These are phyloP conservation scores for Volvariella surrecta DNA, from an alignment of 1,284 basidiomycete species.

Conservation along the genomic window DNA sequence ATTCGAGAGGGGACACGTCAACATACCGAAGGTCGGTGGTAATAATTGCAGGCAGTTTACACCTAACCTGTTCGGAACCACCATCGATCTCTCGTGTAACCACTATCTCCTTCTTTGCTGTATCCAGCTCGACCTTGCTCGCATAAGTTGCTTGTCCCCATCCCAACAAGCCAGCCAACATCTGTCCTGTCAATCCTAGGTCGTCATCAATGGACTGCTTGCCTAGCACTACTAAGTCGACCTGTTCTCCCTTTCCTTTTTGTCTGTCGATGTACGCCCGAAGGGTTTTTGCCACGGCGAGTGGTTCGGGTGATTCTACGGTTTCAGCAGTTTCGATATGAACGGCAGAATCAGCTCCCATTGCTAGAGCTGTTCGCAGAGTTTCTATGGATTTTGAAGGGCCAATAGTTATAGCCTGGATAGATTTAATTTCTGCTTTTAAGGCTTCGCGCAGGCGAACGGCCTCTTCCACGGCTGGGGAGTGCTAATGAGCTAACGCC, in stretches of 20 bases:
- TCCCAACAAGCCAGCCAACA: conserved; percentile 88
- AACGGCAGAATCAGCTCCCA: conserved; percentile 93
- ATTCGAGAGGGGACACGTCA: conserved; percentile 1
- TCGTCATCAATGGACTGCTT: conserved; percentile 99
- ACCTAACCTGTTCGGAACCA: conserved; percentile 79
- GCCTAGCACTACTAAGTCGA: conserved; percentile 93
- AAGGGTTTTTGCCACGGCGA: conserved; percentile 83
- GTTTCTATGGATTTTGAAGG: conserved; percentile 88
- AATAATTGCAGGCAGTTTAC: conserved; percentile 78
- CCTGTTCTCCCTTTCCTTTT: conserved; percentile 26
- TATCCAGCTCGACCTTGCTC: conserved; percentile 79
- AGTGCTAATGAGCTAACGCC: not conserved
- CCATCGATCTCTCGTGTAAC: conserved; percentile 95
- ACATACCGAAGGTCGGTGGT: conserved; percentile 90
- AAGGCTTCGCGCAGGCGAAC: conserved; percentile 85
- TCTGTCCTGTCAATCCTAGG: conserved; percentile 94
- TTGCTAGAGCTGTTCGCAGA: conserved; percentile 92
- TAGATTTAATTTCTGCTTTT: conserved; percentile 70
- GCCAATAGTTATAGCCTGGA: conserved; percentile 90
- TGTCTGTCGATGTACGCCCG: conserved; percentile 70
- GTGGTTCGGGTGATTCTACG: conserved; percentile 70
- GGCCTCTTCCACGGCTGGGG: conserved; percentile 92
- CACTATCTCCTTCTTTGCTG: conserved; percentile 56
- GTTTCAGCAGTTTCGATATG: conserved; percentile 83
- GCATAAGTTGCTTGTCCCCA: conserved; percentile 97